phyloP scores from a whole-genome alignment of 176 grass and related monocot genomes.

The Raddia distichophylla region DNA sequence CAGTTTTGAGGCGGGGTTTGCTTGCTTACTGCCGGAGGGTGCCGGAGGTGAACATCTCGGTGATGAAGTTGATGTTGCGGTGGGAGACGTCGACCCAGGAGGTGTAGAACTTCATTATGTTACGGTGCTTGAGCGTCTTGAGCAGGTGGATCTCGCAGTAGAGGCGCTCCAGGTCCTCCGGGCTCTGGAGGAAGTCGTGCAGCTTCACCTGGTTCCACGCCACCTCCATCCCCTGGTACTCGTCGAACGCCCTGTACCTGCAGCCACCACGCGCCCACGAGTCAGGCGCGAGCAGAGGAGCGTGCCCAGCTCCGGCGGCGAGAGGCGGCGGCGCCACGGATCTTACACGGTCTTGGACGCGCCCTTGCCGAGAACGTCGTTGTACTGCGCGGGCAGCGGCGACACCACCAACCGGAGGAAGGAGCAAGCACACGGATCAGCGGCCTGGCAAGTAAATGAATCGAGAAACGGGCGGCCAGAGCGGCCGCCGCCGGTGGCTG shows the following conservation, averaged over 20 bases:
- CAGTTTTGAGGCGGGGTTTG: not conserved
- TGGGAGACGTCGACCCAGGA: conserved; percentile 86
- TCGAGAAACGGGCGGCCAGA: conserved; percentile 31
- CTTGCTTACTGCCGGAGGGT: conserved; percentile 86
- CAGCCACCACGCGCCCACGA: not conserved
- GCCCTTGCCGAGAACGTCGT: conserved; percentile 90
- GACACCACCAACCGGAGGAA: not conserved
- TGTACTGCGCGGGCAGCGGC: conserved; percentile 50
- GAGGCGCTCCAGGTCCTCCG: conserved; percentile 85
- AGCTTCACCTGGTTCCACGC: conserved; percentile 99
- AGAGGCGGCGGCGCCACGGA: not conserved
- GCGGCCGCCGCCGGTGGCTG: not conserved
- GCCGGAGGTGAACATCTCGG: conserved; percentile 98
- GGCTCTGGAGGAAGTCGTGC: conserved; percentile 81
- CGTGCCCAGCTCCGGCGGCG: not conserved
- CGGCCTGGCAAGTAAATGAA: conserved; percentile 5
- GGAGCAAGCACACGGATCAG: conserved; percentile 34
- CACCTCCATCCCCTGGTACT: conserved; percentile 95
- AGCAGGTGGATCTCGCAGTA: conserved; percentile 99
- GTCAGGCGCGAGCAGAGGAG: conserved; percentile 30
- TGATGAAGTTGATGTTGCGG: conserved; percentile 98
- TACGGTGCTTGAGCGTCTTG: conserved; percentile 89
- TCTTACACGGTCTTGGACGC: conserved; percentile 98
- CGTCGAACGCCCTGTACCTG: conserved; percentile 91
- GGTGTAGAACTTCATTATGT: conserved; percentile 97